phyloP scores from a whole-genome alignment of 2,329 filamentous ascomycete genomes.

The Botrytis cinerea region DNA sequence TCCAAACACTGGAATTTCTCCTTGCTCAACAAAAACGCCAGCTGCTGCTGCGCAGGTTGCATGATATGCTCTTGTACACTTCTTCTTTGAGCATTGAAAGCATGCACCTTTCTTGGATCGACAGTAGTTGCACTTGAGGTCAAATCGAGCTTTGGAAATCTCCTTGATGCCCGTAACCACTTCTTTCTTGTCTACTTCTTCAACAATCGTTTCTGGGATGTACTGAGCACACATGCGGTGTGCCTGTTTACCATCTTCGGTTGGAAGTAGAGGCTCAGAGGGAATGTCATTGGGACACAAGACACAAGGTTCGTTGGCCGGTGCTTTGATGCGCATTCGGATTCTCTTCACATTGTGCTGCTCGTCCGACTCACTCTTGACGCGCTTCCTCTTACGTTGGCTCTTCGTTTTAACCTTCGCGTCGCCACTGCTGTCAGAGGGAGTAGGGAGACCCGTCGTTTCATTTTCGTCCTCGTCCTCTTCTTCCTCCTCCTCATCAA shows the following conservation, averaged over 20 bases:
- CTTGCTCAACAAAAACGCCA: slow-evolving; percentile 87
- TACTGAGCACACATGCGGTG: slow-evolving; percentile 89
- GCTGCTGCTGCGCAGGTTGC: slow-evolving; percentile 91
- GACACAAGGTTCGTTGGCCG: slow-evolving; percentile 78
- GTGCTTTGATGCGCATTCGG: slow-evolving; percentile 68
- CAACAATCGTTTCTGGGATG: slow-evolving; percentile 88
- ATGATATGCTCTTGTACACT: slow-evolving; percentile 91
- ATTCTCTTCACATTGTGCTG: slow-evolving; percentile 66
- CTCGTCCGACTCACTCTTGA: slow-evolving; percentile 46
- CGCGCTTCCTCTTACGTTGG: slow-evolving; percentile 69
- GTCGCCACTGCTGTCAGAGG: slow-evolving; percentile 69
- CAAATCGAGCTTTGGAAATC: slow-evolving; percentile 83
- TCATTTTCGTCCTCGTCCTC: slow-evolving; percentile 64
- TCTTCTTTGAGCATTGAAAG: slow-evolving; percentile 94
- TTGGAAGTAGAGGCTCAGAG: slow-evolving; percentile 78
- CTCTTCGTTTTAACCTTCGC: slow-evolving; percentile 59
- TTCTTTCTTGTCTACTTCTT: slow-evolving; percentile 64
- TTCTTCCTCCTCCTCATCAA: slow-evolving; percentile 68
- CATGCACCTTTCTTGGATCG: slow-evolving; percentile 93
- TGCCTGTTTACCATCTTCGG: slow-evolving; percentile 82
- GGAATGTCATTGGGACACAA: slow-evolving; percentile 90
- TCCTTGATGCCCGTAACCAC: slow-evolving; percentile 75
- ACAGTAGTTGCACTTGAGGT: slow-evolving; percentile 93
- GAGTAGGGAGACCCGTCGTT: slow-evolving; percentile 72
- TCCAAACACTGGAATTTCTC: slow-evolving; percentile 80